Evolutionary conservation across 176 grass and related monocot species (phyloP).

Genomic region (Dactylis glomerata): DNA sequence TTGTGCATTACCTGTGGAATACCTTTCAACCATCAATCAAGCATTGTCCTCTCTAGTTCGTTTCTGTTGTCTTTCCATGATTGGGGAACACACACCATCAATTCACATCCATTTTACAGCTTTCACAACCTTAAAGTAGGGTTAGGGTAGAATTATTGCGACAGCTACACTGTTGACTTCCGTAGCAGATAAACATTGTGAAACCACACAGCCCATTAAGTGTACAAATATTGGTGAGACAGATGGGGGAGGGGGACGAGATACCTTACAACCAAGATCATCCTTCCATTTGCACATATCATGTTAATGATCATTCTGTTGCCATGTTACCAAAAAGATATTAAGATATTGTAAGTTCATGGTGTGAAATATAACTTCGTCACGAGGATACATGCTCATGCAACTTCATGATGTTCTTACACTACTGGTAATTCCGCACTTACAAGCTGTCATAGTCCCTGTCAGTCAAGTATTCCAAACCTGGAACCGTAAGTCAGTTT

Average conservation of each 20-base stretch:
- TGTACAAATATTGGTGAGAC: background rate
- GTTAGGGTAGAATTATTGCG: background rate
- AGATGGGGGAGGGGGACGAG: no score
- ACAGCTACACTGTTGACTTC: background rate
- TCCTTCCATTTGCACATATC: background rate
- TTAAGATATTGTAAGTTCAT: background rate
- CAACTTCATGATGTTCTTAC: background rate
- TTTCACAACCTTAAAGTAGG: background rate
- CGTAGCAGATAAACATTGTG: background rate
- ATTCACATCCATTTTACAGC: background rate
- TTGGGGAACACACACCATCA: background rate
- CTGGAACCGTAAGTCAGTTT: background rate
- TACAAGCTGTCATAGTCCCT: background rate
- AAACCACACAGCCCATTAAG: background rate
- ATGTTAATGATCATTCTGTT: background rate
- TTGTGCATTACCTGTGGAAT: conserved; percentile 12
- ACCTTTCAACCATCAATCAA: conserved; percentile 18
- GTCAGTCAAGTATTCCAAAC: background rate
- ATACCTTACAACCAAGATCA: background rate
- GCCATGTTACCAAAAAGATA: background rate
- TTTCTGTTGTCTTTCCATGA: conserved; percentile 9
- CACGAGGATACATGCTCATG: background rate
- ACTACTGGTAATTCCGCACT: background rate
- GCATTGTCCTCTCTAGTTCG: background rate
- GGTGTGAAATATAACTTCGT: background rate